Evolutionary conservation across 805 yeast genomes (phyloP).

Genomic region (Kazachstania kunashirensis): DNA sequence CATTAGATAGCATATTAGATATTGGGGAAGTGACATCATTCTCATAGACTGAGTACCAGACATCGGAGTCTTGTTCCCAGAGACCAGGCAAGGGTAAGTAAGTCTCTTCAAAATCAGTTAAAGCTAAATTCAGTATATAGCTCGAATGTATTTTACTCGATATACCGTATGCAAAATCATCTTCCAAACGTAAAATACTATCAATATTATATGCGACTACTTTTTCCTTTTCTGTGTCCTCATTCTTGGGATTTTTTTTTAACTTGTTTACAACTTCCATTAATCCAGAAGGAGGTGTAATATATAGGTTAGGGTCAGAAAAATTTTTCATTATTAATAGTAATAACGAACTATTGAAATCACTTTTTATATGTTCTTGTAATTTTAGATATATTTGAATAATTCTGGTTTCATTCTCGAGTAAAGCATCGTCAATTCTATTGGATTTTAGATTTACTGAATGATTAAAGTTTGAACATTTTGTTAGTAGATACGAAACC

Average conservation of each 20-base stretch:
- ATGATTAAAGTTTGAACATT: slow-evolving; percentile 29
- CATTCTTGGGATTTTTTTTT: slow-evolving; percentile 11
- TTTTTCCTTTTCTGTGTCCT: slow-evolving; percentile 10
- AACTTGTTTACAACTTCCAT: slow-evolving; percentile 8
- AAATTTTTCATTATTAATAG: slow-evolving; percentile 35
- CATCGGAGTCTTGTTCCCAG: slow-evolving; percentile 18
- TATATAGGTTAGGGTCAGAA: slow-evolving; percentile 36
- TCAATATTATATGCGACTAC: slow-evolving; percentile 15
- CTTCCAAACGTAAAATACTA: slow-evolving; percentile 24
- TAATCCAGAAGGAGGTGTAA: slow-evolving; percentile 12
- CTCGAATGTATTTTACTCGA: slow-evolving; percentile 38
- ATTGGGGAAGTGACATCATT: slow-evolving; percentile 31
- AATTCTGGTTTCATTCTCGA: slow-evolving; percentile 35
- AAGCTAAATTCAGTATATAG: slow-evolving; percentile 32
- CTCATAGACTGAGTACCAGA: slow-evolving; percentile 33
- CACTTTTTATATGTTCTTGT: slow-evolving; percentile 26
- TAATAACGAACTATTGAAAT: slow-evolving; percentile 34
- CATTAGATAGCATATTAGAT: slow-evolving; percentile 34
- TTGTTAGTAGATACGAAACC: slow-evolving; percentile 41
- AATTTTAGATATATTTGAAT: slow-evolving; percentile 37
- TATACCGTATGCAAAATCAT: slow-evolving; percentile 43
- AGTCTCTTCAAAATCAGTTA: slow-evolving; percentile 8
- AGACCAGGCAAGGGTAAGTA: slow-evolving; percentile 21
- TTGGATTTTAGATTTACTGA: slow-evolving; percentile 22
- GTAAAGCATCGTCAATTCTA: slow-evolving; percentile 24